phyloP scores from a whole-genome alignment of 306 rosid species.

The Cicer pinnatifidum region DNA sequence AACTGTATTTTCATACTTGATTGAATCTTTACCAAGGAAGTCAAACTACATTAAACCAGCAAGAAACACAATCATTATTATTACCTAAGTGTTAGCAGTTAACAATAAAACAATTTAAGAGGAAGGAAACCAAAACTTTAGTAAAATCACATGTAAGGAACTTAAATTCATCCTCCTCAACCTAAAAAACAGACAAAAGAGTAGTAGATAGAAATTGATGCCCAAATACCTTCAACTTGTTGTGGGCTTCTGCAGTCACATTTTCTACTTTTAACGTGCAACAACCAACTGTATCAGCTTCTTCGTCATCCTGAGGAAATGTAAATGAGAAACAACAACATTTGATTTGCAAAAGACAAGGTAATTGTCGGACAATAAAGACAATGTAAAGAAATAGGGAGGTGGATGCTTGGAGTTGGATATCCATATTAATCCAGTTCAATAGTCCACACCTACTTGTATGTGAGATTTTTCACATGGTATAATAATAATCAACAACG shows the following conservation, averaged over 20 bases:
- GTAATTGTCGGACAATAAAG: conserved; percentile 14
- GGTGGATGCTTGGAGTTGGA: background rate
- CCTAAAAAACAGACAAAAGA: conserved; percentile 4
- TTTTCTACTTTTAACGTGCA: conserved; percentile 98
- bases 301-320: conserved; percentile 85
- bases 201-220: conserved; percentile 19
- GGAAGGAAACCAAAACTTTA: conserved; percentile 9
- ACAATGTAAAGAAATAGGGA: background rate
- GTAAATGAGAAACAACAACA: conserved; percentile 35
- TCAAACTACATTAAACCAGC: conserved; percentile 69
- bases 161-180: background rate
- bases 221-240: conserved; percentile 69
- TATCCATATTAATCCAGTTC: conserved; percentile 15
- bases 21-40: conserved; percentile 99
- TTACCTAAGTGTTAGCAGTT: conserved; percentile 15
- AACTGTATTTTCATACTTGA: conserved; percentile 87
- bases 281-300: conserved; percentile 99
- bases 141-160: conserved; percentile 3
- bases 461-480: conserved; percentile 6
- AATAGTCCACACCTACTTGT: background rate
- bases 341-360: conserved; percentile 12
- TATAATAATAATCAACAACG: background rate
- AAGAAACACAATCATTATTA: conserved; percentile 35
- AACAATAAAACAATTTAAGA: conserved; percentile 22
- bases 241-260: conserved; percentile 71